Base-by-base conservation (phyloP, 2,329 filamentous ascomycete species). In the Teratosphaeria pseudoeucalypti region DNA sequence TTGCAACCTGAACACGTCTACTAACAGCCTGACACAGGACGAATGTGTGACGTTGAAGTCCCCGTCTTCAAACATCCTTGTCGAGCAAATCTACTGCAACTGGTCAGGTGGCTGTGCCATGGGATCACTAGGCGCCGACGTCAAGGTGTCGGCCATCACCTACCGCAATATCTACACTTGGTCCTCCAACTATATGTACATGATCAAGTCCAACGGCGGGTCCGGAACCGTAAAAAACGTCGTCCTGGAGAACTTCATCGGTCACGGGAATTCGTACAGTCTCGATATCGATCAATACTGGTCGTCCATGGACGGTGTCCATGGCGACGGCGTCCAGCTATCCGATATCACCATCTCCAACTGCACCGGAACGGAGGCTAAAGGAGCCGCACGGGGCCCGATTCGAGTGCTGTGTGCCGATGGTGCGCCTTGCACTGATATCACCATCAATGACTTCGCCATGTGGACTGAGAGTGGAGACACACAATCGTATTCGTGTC, bases 61-160 rank as follows among this genome's bases (percentile, higher is more conserved):
- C 54, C 78, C 79, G 1, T 73, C 80, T 2, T 73, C 77, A 57
- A 78, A 84, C 67, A 77, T 85, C 43, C 73, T 84, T n/a, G 70
- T 85, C 43, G 82, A 85, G 65, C 81, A 79, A 63, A 76, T 85
- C 61, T 82, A 82, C 72, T 85, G 83, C 73, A 85, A 85, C 73
- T 82, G 78, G 78, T 80, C 76, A n/a, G 82, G 82, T 16, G 81
- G 69, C 37, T 82, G 80, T 63, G 81, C 78, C 11, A 81, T 85
- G 64, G 82, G 82, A 39, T 83, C 80, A 3, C 74, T 85, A 2
- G 77, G 75, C 6, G 70, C 72, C 12, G 75, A 77, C 59, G 79
- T 71, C 59, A 74, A 78, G 61, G 79, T 84, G 67, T 78, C 77
- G 47, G 72, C 81, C 61, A 75, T 85, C 60, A 69, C 73, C 32